Percentiles rank a stretch among this genome's conserved stretches.
Conservation (phyloP, 805 yeast genomes). For the Lachancea cidri region DNA sequence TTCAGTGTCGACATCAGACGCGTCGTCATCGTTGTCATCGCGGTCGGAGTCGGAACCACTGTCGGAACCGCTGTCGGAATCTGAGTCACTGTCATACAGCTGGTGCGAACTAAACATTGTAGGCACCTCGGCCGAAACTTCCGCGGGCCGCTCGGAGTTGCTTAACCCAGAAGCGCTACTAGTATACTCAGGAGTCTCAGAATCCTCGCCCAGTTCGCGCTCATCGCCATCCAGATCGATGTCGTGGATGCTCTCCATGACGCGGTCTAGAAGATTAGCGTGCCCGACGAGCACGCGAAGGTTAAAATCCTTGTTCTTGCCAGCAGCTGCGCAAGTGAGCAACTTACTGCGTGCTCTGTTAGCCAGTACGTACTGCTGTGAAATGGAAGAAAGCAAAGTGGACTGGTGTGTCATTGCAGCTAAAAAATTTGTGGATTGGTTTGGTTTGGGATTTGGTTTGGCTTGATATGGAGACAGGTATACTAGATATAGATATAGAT, state of each 20-base stretch:
- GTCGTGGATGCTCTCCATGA: constrained; percentile 18
- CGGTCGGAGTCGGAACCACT: neutral
- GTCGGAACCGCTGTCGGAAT: constrained; percentile 4
- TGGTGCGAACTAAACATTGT: neutral
- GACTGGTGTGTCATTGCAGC: constrained; percentile 1
- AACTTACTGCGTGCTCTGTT: constrained; percentile 22
- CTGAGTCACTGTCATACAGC: constrained; percentile 2
- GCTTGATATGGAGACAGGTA: too few relatives aligned
- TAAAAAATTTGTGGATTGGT: neutral
- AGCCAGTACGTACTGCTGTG: constrained; percentile 15
- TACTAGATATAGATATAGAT: too few relatives aligned
- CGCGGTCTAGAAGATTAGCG: constrained; percentile 29
- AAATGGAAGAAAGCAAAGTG: constrained; percentile 4
- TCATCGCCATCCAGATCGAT: neutral
- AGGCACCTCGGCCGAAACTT: neutral
- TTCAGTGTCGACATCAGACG: constrained; percentile 15
- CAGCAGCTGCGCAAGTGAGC: constrained; percentile 15
- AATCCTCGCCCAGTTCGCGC: too few relatives aligned
- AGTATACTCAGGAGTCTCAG: too few relatives aligned
- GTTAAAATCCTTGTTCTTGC: constrained; percentile 20
- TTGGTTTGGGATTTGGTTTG: neutral
- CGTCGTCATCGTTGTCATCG: constrained; percentile 9
- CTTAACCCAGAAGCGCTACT: too few relatives aligned
- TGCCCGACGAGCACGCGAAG: constrained; percentile 31
- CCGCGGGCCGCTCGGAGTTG: neutral